Evolutionary conservation across 257 asterid species (phyloP).

Genomic region (Plantago elongata): DNA sequence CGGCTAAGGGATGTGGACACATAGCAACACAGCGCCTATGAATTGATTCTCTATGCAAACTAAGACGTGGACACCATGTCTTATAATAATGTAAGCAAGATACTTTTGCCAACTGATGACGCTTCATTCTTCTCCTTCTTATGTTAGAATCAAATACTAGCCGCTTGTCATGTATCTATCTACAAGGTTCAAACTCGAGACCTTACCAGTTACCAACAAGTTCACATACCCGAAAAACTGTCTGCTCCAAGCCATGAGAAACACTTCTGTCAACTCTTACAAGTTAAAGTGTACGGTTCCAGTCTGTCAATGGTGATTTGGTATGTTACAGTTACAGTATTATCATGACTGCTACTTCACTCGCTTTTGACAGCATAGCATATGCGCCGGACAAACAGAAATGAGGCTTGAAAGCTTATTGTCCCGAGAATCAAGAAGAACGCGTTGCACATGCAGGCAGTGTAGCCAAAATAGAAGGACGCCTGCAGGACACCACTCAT

Average conservation of each 20-base stretch:
- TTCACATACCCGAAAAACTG: too few species aligned
- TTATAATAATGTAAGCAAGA: constrained; percentile 10
- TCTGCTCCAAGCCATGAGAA: too few species aligned
- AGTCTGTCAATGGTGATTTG: not conserved
- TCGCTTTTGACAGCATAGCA: constrained; percentile 66
- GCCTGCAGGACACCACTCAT: constrained; percentile 69
- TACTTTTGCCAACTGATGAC: constrained; percentile 21
- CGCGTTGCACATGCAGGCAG: constrained; percentile 62
- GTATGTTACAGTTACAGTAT: constrained; percentile 1
- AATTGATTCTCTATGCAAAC: not conserved
- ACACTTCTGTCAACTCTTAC: too few species aligned
- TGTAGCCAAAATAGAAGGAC: constrained; percentile 61
- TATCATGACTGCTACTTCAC: constrained; percentile 26
- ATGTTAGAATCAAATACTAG: not conserved
- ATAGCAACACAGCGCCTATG: not conserved
- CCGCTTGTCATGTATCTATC: not conserved
- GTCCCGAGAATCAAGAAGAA: constrained; percentile 76
- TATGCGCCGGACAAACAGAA: constrained; percentile 53
- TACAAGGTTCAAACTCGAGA: too few species aligned
- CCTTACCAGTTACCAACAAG: too few species aligned
- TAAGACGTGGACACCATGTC: constrained; percentile 26
- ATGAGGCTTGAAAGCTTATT: constrained; percentile 54
- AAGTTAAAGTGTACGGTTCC: not conserved
- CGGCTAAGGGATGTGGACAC: constrained; percentile 2
- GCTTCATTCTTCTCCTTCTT: constrained; percentile 19